Evolutionary conservation across 2,329 filamentous ascomycete species (phyloP).

Genomic region (Fusarium buxicola): DNA sequence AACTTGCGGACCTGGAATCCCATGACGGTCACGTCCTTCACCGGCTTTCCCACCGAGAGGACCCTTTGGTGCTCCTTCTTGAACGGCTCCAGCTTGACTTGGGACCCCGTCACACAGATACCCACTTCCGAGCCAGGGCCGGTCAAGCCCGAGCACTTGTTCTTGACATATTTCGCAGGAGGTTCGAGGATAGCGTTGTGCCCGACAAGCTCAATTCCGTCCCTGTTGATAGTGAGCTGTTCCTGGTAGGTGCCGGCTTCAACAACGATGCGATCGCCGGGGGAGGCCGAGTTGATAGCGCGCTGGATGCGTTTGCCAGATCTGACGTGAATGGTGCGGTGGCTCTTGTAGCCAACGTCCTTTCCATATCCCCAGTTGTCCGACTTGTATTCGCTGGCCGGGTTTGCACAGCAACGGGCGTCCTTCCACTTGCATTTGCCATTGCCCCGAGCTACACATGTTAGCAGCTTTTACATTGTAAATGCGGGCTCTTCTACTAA

Average conservation of each 20-base stretch:
- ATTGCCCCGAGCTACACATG: conserved; percentile 4
- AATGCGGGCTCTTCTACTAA: background rate
- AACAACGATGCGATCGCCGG: conserved; percentile 50
- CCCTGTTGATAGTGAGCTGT: conserved; percentile 50
- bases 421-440: conserved; percentile 33
- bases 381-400: background rate
- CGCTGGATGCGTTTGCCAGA: conserved; percentile 46
- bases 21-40: conserved; percentile 49
- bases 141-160: conserved; percentile 49
- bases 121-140: conserved; percentile 43
- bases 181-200: conserved; percentile 45
- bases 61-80: conserved; percentile 49
- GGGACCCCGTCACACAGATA: conserved; percentile 51
- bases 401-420: conserved; percentile 26
- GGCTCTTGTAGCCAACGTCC: conserved; percentile 4
- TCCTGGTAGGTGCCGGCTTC: conserved; percentile 49
- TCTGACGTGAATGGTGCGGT: conserved; percentile 35
- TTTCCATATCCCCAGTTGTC: background rate
- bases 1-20: conserved; percentile 51
- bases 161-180: conserved; percentile 38
- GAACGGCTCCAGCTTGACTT: conserved; percentile 43
- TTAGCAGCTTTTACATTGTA: background rate
- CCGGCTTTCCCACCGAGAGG: conserved; percentile 36
- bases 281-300: conserved; percentile 45
- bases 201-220: conserved; percentile 50